Evolutionary conservation across 2,329 filamentous ascomycete species (phyloP), one percentile per base, ranked within the genome.

Genomic region (Pseudovirgaria hyperparasitica): DNA sequence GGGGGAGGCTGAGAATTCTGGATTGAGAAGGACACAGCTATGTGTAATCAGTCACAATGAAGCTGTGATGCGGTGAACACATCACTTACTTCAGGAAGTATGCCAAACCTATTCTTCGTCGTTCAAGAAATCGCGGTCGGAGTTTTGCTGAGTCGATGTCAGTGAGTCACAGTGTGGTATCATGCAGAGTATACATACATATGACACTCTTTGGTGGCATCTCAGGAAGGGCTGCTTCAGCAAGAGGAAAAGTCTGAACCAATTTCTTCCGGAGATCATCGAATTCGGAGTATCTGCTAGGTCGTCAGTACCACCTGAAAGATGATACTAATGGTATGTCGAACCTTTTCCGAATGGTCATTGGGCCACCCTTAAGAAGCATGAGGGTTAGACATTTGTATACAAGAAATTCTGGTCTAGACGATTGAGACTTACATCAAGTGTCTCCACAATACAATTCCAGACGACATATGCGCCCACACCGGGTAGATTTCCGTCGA

Each of bases 401-500:
- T 10, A 12, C n/a, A 17, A 20, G 10, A 16, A 17, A 23, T 30
- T 19, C 30, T 23, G 22, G 23, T 23, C 15, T 8, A 34, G 27
- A 24, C 20, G 18, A 16, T n/a, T n/a, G 26, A 31, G 30, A 67
- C 73, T 51, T 50, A 86, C 84, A 53, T 74, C 78, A 26, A 96
- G 60, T 4, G 85, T 94, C 51, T 90, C 76, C 23, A 98, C 82
- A 25, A 68, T 73, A 44, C 90, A 85, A 48, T 84, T 90, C 82
- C 82, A 98, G 6, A 93, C 85, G 2, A 94, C 82, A 58, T 96
- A 98, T 2, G 86, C 81, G n/a, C 87, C 87, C 25, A 76, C 58
- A 5, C 67, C 67, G 4, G 65, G 58, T 22, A 55, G 59, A 27
- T 59, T 65, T 6, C 70, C 72, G 34, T 64, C 62, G 16, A 78